Evolutionary conservation across 2,329 filamentous ascomycete species (phyloP), one percentile per base, ranked within the genome.

Genomic region (Fusarium sublunatum): DNA sequence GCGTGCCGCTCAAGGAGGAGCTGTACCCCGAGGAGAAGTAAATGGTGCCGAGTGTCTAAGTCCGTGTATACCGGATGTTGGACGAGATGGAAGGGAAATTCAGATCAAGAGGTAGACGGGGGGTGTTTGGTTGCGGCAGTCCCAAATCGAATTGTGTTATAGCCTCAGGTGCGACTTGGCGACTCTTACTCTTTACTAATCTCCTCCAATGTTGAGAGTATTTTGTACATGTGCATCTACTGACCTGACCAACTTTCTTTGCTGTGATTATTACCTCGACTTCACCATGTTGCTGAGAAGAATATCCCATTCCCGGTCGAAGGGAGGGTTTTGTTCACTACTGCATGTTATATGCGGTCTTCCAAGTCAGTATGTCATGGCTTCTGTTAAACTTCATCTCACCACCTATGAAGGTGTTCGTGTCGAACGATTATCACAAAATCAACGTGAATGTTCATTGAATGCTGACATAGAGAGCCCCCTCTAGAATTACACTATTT

Each of bases 1-100:
- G 94, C 72, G 88, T 98, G 73, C 83, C 87, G 69, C 86, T 97
- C 73, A 96, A 95, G 86, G 94, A 98, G 86, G 88, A 92, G 74
- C 85, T 98, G 78, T 98, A 93, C 82, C 93, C 94, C 58, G 85
- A 88, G 76, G 76, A 78, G 73, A 76, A 82, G 74, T 77, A 78
- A 79, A 81, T 45, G 50, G 60, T 71, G 36, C 34, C 49, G 45
- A 62, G 47, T 58, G 48, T 62, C 64, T 61, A 55, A 65, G 54
- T 54, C 48, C 63, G 57, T 63, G 72, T 78, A 76, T 76, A 78
- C 71, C 55, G 57, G 56, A 78, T 77, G 74, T 74, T 76, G 73
- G 58, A 42, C 59, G 64, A 70, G 61, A 69, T 63, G 53, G 68
- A 69, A 63, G 59, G 57, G 62, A 64, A 55, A 66, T 60, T 61